Conservation (phyloP, 257 asterid species). For the Pogostemon cablin region DNA sequence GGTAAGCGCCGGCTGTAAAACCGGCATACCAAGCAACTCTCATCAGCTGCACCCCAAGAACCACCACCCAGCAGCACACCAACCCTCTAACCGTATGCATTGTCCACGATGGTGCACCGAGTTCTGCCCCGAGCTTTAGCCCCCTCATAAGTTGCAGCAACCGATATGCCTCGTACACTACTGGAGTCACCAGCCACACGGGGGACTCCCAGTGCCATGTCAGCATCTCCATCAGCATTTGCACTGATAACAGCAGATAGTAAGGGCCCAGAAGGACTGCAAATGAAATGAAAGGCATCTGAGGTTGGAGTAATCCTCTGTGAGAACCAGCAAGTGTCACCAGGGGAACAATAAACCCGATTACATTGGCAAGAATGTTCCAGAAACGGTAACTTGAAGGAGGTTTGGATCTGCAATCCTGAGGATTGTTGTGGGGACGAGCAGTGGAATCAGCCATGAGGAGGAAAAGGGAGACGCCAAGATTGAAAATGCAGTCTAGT, state of each 20-base stretch:
- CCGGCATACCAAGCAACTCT: constrained; percentile 98
- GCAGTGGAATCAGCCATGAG: constrained; percentile 88
- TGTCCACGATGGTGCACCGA: constrained; percentile 73
- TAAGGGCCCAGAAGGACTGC: constrained; percentile 89
- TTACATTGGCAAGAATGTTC: constrained; percentile 69
- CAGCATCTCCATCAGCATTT: constrained; percentile 80
- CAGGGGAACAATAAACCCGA: constrained; percentile 65
- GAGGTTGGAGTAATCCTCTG: constrained; percentile 67
- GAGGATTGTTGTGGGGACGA: constrained; percentile 39
- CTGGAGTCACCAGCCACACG: constrained; percentile 89
- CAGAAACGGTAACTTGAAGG: constrained; percentile 72
- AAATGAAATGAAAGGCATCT: constrained; percentile 61
- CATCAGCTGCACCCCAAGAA: constrained; percentile 96
- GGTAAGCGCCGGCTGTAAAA: constrained; percentile 55
- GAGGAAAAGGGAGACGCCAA: constrained; percentile 88
- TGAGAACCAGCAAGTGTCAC: constrained; percentile 46
- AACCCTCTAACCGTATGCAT: constrained; percentile 69
- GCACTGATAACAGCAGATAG: constrained; percentile 74
- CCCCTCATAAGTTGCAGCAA: constrained; percentile 93
- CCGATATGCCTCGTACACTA: constrained; percentile 81
- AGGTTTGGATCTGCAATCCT: constrained; percentile 53
- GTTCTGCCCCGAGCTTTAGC: constrained; percentile 80
- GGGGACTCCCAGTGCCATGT: constrained; percentile 99
- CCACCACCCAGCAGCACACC: constrained; percentile 94
- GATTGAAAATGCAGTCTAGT: constrained; percentile 92